Base-by-base conservation (phyloP, 2,329 filamentous ascomycete genomes). In the Paraconiothyrium brasiliense region DNA sequence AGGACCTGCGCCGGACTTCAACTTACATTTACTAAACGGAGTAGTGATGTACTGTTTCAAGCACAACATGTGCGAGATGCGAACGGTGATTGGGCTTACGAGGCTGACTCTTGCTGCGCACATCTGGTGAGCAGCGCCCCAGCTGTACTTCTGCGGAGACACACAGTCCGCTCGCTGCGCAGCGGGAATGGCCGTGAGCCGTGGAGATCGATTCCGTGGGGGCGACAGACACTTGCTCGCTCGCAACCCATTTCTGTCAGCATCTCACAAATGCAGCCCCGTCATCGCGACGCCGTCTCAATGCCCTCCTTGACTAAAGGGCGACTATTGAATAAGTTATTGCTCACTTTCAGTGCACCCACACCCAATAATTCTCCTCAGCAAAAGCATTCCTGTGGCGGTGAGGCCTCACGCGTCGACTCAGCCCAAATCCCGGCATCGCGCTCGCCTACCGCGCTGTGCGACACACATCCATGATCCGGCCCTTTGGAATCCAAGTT, bases 71-170 rank as follows among this genome's bases (percentile, higher is more conserved):
- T 37, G 30, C 43, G 54, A 48, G 4, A 46, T 37, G 41, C 43
- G 20, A 47, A 47, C 54, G 51, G 43, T 56, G 27, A 56, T 56
- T 54, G 30, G 54, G 54, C 32, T 56, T 47, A 35, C 54, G n/a
- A 37, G 54, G 54, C 43, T 35, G 54, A 56, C 7, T 35, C 41
- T 56, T 24, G 11, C 50, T 43, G 20, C 27, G 16, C 24, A 43
- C 20, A 4, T 1, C 6, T 51, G 20, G 3, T 37, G 8, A 13
- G 16, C 50, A 10, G 16, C 16, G 22, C 39, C 27, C 22, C 39
- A 46, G 14, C 22, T 5, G 14, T 46, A 41, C 39, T 35, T 34
- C 30, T 34, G n/a, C 30, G 48, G 48, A 35, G 48, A 35, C 5
- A 34, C 11, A 37, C 32, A 20, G 22, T 43, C 50, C 27, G 41